These are phyloP conservation scores for Clavispora fructus DNA, from an alignment of 805 yeast species.

Conservation along the genomic window DNA sequence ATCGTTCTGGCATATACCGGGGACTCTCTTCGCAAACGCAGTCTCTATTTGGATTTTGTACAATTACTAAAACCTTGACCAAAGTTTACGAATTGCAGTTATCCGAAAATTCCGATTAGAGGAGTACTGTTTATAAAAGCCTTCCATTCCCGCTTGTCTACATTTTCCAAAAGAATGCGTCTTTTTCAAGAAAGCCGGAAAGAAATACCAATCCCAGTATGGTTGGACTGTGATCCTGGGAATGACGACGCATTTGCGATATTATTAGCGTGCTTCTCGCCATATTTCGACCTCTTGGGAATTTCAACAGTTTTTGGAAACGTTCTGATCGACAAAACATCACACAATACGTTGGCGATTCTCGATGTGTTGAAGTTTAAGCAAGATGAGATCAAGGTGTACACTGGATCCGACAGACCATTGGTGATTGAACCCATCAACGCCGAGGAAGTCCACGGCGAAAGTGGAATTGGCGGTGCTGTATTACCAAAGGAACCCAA, in stretches of 20 bases:
- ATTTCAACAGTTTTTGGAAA: slow-evolving; percentile 77
- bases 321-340: slow-evolving; percentile 57
- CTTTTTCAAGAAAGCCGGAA: background rate
- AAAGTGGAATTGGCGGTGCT: slow-evolving; percentile 74
- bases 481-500: slow-evolving; percentile 47
- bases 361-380: slow-evolving; percentile 49
- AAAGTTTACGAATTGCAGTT: no score
- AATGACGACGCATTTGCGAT: slow-evolving; percentile 84
- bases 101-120: no score
- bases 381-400: slow-evolving; percentile 53
- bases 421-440: slow-evolving; percentile 42
- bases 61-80: no score
- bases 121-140: no score
- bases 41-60: background rate
- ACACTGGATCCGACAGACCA: slow-evolving; percentile 59
- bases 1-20: background rate
- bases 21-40: background rate
- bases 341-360: slow-evolving; percentile 62
- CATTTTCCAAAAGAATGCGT: background rate
- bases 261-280: slow-evolving; percentile 55
- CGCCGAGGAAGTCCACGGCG: slow-evolving; percentile 70
- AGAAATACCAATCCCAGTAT: slow-evolving; percentile 46
- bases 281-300: slow-evolving; percentile 55
- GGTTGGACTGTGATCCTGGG: slow-evolving; percentile 93
- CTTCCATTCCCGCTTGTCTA: no score